A percentile compares a stretch with the other conserved stretches of the same genome.
phyloP scores from a whole-genome alignment of 139 green algal species.

The Nannochloris sp. region DNA sequence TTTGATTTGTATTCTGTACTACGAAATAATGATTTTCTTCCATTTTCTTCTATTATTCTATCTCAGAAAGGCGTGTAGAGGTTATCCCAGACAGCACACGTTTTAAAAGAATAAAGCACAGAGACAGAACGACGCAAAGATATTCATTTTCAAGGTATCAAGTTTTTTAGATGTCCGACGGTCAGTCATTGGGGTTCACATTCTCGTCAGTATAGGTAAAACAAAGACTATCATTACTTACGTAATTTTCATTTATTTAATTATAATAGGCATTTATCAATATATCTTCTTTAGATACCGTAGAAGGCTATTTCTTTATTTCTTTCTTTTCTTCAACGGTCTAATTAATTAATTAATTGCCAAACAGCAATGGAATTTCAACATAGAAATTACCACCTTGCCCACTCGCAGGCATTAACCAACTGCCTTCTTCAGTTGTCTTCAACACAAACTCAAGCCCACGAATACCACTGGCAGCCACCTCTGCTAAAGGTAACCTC shows the following conservation, averaged over 20 bases:
- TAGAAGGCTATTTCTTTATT: not conserved
- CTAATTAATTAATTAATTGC: not conserved
- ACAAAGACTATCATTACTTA: not conserved
- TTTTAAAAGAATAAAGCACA: no score
- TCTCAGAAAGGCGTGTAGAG: no score
- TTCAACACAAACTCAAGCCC: constrained; percentile 18
- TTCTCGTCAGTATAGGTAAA: not conserved
- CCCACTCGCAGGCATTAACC: not conserved
- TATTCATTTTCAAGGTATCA: no score
- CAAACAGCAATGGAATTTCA: not conserved
- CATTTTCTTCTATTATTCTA: no score
- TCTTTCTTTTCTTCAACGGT: not conserved
- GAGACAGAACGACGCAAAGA: no score
- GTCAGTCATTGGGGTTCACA: no score
- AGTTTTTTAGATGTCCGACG: no score
- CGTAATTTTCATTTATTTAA: not conserved
- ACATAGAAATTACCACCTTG: constrained; percentile 5
- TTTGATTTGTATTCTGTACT: no score
- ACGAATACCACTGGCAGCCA: not conserved
- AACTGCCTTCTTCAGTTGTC: not conserved
- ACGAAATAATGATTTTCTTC: no score
- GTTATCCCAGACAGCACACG: no score
- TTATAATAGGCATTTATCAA: not conserved
- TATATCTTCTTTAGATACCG: not conserved
- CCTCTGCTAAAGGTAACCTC: constrained; percentile 15